These are phyloP conservation scores for Pythium periplocum DNA, from an alignment of 352 stramenopile genomes.

Conservation along the genomic window DNA sequence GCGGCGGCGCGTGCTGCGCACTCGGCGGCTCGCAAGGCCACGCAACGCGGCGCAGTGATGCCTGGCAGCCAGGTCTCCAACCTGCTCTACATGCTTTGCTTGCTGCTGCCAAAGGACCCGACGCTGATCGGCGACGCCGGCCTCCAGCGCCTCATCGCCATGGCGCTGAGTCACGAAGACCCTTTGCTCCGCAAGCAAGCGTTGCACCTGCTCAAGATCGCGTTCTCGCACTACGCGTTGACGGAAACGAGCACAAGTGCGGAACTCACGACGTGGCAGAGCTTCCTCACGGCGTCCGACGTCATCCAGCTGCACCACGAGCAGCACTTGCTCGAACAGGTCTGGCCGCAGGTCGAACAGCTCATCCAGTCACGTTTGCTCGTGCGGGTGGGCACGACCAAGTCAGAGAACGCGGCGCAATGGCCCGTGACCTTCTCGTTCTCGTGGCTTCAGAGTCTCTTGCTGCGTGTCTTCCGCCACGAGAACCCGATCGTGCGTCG, in stretches of 20 bases:
- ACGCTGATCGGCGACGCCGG: slow-evolving; percentile 26
- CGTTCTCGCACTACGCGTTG: slow-evolving; percentile 47
- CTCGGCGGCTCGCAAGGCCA: slow-evolving; percentile 11
- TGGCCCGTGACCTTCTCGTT: slow-evolving; percentile 71
- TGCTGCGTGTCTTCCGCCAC: slow-evolving; percentile 67
- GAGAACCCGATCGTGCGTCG: slow-evolving; percentile 75
- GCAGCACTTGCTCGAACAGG: slow-evolving; percentile 77
- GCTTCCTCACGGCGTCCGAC: slow-evolving; percentile 67
- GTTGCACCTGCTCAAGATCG: slow-evolving; percentile 58
- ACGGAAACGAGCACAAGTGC: slow-evolving; percentile 8
- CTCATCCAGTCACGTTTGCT: slow-evolving; percentile 30
- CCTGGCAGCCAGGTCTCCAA: slow-evolving; percentile 25
- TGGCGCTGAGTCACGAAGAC: slow-evolving; percentile 46
- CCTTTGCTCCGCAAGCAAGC: slow-evolving; percentile 62
- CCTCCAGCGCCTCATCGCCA: slow-evolving; percentile 47
- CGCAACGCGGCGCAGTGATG: slow-evolving; percentile 6
- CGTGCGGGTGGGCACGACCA: slow-evolving; percentile 1
- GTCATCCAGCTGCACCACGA: slow-evolving; percentile 84
- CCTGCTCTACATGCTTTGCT: slow-evolving; percentile 58
- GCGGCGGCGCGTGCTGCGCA: slow-evolving; percentile 2
- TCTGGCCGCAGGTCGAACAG: slow-evolving; percentile 66
- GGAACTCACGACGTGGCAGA: slow-evolving; percentile 46
- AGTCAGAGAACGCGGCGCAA: no score
- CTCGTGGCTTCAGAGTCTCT: slow-evolving; percentile 66
- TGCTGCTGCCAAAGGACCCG: slow-evolving; percentile 46